Evolutionary conservation across 352 stramenopile species (phyloP), one percentile per base, ranked within the genome.

Genomic region (Salisapilia sapeloensis): DNA sequence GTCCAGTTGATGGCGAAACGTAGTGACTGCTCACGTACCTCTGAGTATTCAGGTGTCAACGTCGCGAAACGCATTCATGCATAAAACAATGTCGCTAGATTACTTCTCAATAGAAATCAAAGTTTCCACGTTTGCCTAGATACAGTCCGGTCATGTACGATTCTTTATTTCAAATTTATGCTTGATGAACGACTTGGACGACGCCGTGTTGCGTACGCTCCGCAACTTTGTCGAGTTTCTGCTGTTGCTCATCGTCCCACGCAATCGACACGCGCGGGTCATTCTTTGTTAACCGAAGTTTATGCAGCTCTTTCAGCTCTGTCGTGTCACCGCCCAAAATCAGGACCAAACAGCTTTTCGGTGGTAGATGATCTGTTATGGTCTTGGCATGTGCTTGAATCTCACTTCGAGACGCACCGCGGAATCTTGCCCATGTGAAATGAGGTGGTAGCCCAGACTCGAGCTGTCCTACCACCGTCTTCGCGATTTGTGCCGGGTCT

Each of bases 361-460:
- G 38, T 9, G 70, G 67, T 38, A 84, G 27, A 18, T 55, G 50
- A n/a, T 36, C 32, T 15, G 54, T 49, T 21, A 87, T 60, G 28
- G 50, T 23, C 24, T 48, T 35, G 8, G 59, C 40, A 32, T 56
- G 44, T 23, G 25, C 32, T 11, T 51, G 27, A 13, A 82, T 42
- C 27, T 80, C 66, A 0, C 45, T 48, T 4, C 62, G 63, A 13
- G 50, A 54, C 3, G 56, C 52, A 1, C 48, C 48, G 5, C 65
- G 63, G 26, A 81, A 39, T 11, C 67, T 56, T 10, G 61, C 61
- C 74, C 74, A 90, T 3, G 74, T 90, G 26, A 90, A 63, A 35
- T 75, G 59, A 8, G 74, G 74, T 13, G 74, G 70, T 40, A 80
- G 84, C 4, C 74, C 74, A 13, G 74, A 86, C 10, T 70, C 84